A percentile compares a stretch with the other conserved stretches of the same genome.
phyloP scores from a whole-genome alignment of 106 monocot species.

The Alisma plantagoaquatica region DNA sequence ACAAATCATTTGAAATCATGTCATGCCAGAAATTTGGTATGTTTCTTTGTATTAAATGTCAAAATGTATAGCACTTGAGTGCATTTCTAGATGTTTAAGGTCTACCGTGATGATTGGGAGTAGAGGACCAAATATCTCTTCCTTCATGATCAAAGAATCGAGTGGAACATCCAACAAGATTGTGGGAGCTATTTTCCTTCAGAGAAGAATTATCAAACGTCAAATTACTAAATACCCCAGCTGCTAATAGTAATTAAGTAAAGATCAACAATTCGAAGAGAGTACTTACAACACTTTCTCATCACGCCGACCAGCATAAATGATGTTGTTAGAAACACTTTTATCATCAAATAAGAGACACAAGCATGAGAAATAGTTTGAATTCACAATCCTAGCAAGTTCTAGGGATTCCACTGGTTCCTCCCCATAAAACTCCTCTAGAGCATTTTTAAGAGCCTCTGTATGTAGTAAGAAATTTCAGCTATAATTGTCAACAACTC shows the following conservation, averaged over 20 bases:
- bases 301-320: slow-evolving; percentile 27
- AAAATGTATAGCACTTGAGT: too few species aligned
- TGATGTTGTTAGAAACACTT: slow-evolving; percentile 18
- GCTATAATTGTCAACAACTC: too few species aligned
- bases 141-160: slow-evolving; percentile 32
- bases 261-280: neutral
- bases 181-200: slow-evolving; percentile 31
- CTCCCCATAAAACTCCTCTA: slow-evolving; percentile 22
- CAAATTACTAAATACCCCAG: neutral
- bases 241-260: neutral
- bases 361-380: slow-evolving; percentile 16
- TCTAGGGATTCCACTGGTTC: slow-evolving; percentile 20
- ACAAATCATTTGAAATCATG: too few species aligned
- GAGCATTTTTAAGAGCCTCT: slow-evolving; percentile 12
- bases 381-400: slow-evolving; percentile 22
- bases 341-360: slow-evolving; percentile 12
- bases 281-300: slow-evolving; percentile 25
- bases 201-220: neutral
- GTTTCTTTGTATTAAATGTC: too few species aligned
- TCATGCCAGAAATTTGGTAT: too few species aligned
- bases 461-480: too few species aligned
- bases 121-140: slow-evolving; percentile 31
- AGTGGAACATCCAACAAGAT: slow-evolving; percentile 25
- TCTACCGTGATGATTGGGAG: slow-evolving; percentile 28
- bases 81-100: too few species aligned